A percentile compares a stretch with the other conserved stretches of the same genome.
phyloP scores from a whole-genome alignment of 2,329 filamentous ascomycete species.

The Penicillium italicum region DNA sequence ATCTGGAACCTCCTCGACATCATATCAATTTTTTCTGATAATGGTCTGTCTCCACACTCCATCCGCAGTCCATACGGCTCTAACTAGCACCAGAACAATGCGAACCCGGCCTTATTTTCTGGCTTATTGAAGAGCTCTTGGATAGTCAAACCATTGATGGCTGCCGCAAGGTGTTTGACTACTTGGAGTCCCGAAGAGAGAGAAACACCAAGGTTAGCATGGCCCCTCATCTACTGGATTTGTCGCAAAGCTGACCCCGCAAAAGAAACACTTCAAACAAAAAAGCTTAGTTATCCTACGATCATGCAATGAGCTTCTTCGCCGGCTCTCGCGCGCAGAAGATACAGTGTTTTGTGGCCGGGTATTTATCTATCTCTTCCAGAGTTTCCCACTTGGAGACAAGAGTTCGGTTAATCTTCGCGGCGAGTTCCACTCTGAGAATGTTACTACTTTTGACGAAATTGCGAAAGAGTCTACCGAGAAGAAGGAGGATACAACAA shows the following conservation, averaged over 20 bases:
- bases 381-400: conserved; percentile 93
- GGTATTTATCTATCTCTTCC: conserved; percentile 98
- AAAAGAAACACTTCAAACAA: conserved; percentile 65
- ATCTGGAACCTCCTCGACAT: conserved; percentile 95
- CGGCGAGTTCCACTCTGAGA: conserved; percentile 94
- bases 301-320: conserved; percentile 91
- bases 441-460: conserved; percentile 80
- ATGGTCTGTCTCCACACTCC: conserved; percentile 54
- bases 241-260: conserved; percentile 22
- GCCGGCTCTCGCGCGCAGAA: conserved; percentile 87
- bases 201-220: conserved; percentile 68
- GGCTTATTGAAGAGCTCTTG: conserved; percentile 88
- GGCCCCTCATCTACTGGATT: not conserved
- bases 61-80: not conserved
- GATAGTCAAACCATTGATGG: conserved; percentile 94
- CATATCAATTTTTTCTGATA: conserved; percentile 80
- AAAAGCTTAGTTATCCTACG: conserved; percentile 88
- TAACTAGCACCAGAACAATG: conserved; percentile 49
- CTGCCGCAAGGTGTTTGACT: conserved; percentile 89
- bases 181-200: conserved; percentile 87
- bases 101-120: conserved; percentile 79
- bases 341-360: conserved; percentile 96
- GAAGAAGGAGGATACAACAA: conserved; percentile 62
- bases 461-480: conserved; percentile 37
- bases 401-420: conserved; percentile 95